phyloP scores from a whole-genome alignment of 805 yeast species.

The Candida arabinofermentans region DNA sequence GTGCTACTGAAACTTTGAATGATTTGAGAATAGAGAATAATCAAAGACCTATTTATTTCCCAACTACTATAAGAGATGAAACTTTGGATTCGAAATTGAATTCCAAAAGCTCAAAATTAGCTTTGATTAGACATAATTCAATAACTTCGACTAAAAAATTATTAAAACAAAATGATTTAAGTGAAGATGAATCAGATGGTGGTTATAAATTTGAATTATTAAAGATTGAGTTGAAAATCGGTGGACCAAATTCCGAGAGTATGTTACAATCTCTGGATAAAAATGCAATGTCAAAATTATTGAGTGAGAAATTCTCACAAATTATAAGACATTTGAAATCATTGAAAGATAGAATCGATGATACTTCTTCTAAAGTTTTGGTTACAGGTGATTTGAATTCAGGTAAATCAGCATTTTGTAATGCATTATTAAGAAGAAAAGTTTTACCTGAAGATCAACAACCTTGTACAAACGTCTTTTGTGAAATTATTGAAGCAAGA shows the following conservation, averaged over 20 bases:
- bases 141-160: slow-evolving; percentile 11
- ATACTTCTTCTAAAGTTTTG: slow-evolving; percentile 87
- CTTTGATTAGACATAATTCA: slow-evolving; percentile 44
- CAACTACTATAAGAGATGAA: slow-evolving; percentile 37
- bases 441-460: slow-evolving; percentile 94
- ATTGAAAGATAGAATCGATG: slow-evolving; percentile 79
- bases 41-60: slow-evolving; percentile 59
- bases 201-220: slow-evolving; percentile 53
- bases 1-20: slow-evolving; percentile 45
- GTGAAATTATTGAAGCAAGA: slow-evolving; percentile 85
- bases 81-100: slow-evolving; percentile 36
- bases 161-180: slow-evolving; percentile 9
- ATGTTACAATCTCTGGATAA: slow-evolving; percentile 59
- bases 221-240: slow-evolving; percentile 60
- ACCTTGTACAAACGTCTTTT: slow-evolving; percentile 94
- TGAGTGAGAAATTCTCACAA: slow-evolving; percentile 63
- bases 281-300: slow-evolving; percentile 60
- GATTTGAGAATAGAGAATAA: slow-evolving; percentile 55
- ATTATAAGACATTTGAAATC: slow-evolving; percentile 65
- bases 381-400: slow-evolving; percentile 97
- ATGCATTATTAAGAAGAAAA: slow-evolving; percentile 73
- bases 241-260: slow-evolving; percentile 40
- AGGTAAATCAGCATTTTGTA: slow-evolving; percentile 95
- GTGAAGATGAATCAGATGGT: slow-evolving; percentile 11
- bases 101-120: slow-evolving; percentile 48